Percentiles rank a stretch among this genome's conserved stretches.
phyloP scores from a whole-genome alignment of 78 protist species.

The Dictyostelium brefeldianum region DNA sequence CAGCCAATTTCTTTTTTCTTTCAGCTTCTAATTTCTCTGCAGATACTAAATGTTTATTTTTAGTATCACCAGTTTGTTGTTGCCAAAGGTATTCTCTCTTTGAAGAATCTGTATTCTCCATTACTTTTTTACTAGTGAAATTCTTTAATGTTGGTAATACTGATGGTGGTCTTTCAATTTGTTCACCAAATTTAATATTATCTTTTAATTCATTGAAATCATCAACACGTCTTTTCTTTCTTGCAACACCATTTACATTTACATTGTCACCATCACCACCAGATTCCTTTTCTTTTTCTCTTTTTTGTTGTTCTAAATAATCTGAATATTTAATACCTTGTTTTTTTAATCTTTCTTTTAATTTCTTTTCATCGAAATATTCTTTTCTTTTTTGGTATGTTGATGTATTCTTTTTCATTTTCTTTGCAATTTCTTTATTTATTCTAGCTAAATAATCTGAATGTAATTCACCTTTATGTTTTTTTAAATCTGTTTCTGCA shows the following conservation, averaged over 20 bases:
- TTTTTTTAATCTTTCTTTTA: slow-evolving; percentile 38
- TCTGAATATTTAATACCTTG: slow-evolving; percentile 19
- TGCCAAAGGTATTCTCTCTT: slow-evolving; percentile 70
- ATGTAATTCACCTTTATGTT: slow-evolving; percentile 25
- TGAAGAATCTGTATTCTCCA: slow-evolving; percentile 8
- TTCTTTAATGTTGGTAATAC: slow-evolving; percentile 35
- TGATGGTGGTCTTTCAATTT: slow-evolving; percentile 59
- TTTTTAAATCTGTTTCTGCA: not conserved
- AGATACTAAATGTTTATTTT: not conserved
- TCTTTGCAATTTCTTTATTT: slow-evolving; percentile 15
- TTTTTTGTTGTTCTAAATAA: slow-evolving; percentile 5
- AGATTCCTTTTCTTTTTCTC: slow-evolving; percentile 21
- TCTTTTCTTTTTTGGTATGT: slow-evolving; percentile 63
- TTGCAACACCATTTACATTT: not conserved
- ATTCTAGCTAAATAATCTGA: slow-evolving; percentile 3
- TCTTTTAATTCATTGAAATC: slow-evolving; percentile 61
- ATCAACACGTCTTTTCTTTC: slow-evolving; percentile 37
- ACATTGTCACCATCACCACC: not conserved
- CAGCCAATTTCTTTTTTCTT: not conserved
- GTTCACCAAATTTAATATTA: slow-evolving; percentile 56
- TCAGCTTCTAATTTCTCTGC: slow-evolving; percentile 14
- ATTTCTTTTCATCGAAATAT: slow-evolving; percentile 12
- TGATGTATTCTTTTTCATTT: slow-evolving; percentile 25
- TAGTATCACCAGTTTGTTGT: not conserved
- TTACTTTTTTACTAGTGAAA: slow-evolving; percentile 15